phyloP scores from a whole-genome alignment of 495 filamentous ascomycete species.

The Penicillium robsamsonii region DNA sequence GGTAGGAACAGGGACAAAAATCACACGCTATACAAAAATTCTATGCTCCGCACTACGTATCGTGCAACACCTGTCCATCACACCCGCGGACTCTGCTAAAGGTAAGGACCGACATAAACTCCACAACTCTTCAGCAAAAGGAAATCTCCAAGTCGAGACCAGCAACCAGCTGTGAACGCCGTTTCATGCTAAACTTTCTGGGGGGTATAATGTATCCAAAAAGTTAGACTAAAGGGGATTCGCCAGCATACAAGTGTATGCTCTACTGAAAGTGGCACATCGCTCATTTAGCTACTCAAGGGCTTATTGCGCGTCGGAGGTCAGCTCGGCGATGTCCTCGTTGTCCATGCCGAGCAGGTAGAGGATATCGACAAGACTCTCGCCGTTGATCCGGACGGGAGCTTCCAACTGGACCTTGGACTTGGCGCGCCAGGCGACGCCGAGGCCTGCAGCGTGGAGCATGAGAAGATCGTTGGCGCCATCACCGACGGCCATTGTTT shows the following conservation, averaged over 20 bases:
- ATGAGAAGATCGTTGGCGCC: slow-evolving; percentile 94
- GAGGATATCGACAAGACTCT: slow-evolving; percentile 75
- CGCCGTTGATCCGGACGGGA: slow-evolving; percentile 74
- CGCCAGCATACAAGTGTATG: not conserved
- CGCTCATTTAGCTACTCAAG: not conserved
- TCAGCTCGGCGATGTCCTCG: slow-evolving; percentile 59
- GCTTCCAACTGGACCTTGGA: slow-evolving; percentile 85
- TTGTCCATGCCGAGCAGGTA: slow-evolving; percentile 76
- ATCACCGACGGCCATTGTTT: slow-evolving; percentile 85
- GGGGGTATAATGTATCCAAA: slow-evolving; percentile 8
- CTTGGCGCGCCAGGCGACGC: slow-evolving; percentile 94
- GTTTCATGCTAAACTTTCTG: not conserved
- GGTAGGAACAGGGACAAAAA: not conserved
- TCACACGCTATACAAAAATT: not conserved
- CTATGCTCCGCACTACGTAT: not conserved
- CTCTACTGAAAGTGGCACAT: not conserved
- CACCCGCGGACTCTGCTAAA: not conserved
- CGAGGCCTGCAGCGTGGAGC: slow-evolving; percentile 84
- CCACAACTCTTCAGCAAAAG: not conserved
- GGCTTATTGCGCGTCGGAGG: slow-evolving; percentile 19
- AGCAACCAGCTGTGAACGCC: not conserved
- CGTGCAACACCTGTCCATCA: slow-evolving; percentile 2
- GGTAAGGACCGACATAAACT: slow-evolving; percentile 1
- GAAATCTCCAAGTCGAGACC: not conserved
- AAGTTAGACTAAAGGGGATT: not conserved